Evolutionary conservation across 1,284 basidiomycete species (phyloP).

Genomic region (Porogramme epimiltina): DNA sequence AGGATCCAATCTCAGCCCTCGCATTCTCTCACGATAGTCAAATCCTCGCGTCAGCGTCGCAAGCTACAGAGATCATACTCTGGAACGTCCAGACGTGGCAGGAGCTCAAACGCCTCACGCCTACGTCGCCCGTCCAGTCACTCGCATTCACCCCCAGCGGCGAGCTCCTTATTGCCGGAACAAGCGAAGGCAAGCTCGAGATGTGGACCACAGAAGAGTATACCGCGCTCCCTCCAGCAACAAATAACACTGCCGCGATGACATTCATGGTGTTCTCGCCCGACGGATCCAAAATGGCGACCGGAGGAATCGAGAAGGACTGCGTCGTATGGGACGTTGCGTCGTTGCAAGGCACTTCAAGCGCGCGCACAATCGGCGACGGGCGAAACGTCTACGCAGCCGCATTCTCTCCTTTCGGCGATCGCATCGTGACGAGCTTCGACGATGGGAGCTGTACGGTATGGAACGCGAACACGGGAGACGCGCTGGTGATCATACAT

Average conservation of each 20-base stretch:
- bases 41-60: conserved; percentile 22
- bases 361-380: conserved; percentile 15
- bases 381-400: conserved; percentile 19
- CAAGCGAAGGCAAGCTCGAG: conserved; percentile 23
- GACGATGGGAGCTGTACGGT: conserved; percentile 18
- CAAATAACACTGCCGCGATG: conserved; percentile 16
- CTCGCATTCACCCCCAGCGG: conserved; percentile 28
- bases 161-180: conserved; percentile 25
- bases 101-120: conserved; percentile 1
- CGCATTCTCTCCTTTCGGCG: conserved; percentile 26
- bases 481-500: background rate
- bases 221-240: background rate
- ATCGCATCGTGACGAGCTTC: conserved; percentile 23
- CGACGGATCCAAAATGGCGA: conserved; percentile 18
- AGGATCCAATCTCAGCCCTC: background rate
- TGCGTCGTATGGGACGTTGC: conserved; percentile 22
- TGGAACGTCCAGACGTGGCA: conserved; percentile 15
- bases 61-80: conserved; percentile 19
- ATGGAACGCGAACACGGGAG: conserved; percentile 10
- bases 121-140: conserved; percentile 13
- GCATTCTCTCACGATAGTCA: conserved; percentile 4
- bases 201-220: conserved; percentile 24
- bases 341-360: background rate
- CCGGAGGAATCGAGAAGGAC: conserved; percentile 20
- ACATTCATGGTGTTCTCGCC: conserved; percentile 26